Conservation (phyloP, 176 grass and related monocot genomes). For the Echinochloa phyllopogon region DNA sequence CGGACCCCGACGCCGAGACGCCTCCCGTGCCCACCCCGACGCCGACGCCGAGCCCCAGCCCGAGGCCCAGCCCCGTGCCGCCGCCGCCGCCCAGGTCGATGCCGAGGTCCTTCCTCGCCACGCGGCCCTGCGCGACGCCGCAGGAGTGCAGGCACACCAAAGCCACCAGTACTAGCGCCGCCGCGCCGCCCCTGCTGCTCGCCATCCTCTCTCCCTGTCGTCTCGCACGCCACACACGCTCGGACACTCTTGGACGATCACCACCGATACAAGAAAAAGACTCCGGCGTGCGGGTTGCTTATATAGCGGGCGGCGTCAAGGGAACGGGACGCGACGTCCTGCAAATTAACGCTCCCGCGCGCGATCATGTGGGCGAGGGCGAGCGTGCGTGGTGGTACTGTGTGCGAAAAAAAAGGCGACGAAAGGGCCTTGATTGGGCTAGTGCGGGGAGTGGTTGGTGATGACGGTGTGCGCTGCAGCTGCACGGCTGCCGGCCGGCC, state of each 20-base stretch:
- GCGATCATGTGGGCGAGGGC: conserved; percentile 10
- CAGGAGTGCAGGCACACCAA: not conserved
- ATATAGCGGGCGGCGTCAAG: conserved; percentile 23
- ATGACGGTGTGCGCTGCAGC: conserved; percentile 3
- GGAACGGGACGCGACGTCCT: not conserved
- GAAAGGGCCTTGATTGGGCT: not conserved
- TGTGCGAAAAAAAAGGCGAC: conserved; percentile 1
- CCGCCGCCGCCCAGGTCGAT: conserved; percentile 8
- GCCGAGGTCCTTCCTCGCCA: conserved; percentile 56
- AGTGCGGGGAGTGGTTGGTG: conserved; percentile 39
- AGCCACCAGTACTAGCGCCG: conserved; percentile 30
- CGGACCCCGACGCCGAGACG: conserved; percentile 38
- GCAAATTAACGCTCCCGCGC: not conserved
- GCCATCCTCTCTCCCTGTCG: conserved; percentile 36
- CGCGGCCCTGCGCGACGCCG: conserved; percentile 35
- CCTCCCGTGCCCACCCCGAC: conserved; percentile 25
- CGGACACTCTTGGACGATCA: not conserved
- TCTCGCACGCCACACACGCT: not conserved
- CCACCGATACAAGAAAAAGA: not conserved
- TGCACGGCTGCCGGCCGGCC: conserved; percentile 7
- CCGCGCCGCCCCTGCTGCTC: not conserved
- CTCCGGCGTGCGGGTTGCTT: not conserved
- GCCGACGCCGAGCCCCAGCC: not conserved
- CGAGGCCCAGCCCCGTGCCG: not conserved
- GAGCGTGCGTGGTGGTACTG: conserved; percentile 2